These are phyloP conservation scores for Penicillium brevicompactum DNA, from an alignment of 2,329 filamentous ascomycete species.

Conservation along the genomic window DNA sequence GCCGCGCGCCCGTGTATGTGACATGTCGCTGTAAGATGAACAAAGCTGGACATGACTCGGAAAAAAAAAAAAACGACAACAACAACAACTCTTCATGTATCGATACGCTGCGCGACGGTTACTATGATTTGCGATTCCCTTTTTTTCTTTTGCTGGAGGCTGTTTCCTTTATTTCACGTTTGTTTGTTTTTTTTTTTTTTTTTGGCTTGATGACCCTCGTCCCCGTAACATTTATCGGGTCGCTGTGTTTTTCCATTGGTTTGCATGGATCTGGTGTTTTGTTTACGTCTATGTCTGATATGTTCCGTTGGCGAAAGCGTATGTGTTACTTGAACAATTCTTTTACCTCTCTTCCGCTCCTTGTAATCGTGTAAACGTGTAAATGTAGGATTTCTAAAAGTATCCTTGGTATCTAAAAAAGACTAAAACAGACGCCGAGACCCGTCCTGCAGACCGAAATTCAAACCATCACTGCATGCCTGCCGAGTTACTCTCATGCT, in stretches of 20 bases:
- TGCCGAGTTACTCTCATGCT: constrained; percentile 17
- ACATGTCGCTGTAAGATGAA: constrained; percentile 25
- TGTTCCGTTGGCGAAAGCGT: constrained; percentile 34
- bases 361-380: too few species aligned
- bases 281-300: constrained; percentile 28
- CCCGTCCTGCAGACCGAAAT: constrained; percentile 1
- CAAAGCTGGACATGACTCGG: constrained; percentile 28
- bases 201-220: constrained; percentile 19
- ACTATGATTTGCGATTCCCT: constrained; percentile 11
- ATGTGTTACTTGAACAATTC: constrained; percentile 25
- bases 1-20: constrained; percentile 23
- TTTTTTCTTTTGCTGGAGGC: constrained; percentile 23
- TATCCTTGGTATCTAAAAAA: constrained; percentile 15
- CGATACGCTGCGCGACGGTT: constrained; percentile 24
- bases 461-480: constrained; percentile 10
- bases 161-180: constrained; percentile 25
- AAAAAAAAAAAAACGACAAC: too few species aligned
- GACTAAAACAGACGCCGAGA: constrained; percentile 5
- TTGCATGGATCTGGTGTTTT: constrained; percentile 45
- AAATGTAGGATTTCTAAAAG: constrained; percentile 1
- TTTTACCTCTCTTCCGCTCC: constrained; percentile 15
- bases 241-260: constrained; percentile 32
- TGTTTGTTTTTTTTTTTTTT: constrained; percentile 6
- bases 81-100: constrained; percentile 7
- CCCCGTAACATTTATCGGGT: constrained; percentile 32